Percentiles rank a stretch among this genome's conserved stretches.
Conservation (phyloP, 1,139 yeast species). For the Lodderomyces oxycetoniae region DNA sequence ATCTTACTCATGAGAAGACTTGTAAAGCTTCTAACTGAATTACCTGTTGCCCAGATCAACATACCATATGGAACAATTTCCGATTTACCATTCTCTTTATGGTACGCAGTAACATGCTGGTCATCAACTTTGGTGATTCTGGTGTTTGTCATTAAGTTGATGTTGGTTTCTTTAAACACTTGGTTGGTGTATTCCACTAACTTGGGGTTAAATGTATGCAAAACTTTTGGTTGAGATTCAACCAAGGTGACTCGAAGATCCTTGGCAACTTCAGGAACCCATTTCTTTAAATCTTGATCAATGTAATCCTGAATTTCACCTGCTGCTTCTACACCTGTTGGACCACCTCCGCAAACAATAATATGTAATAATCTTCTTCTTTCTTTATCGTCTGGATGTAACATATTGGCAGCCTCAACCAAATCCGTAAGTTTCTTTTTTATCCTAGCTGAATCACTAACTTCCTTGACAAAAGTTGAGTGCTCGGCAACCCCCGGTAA, state of each 20-base stretch:
- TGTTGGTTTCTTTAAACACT: slow-evolving; percentile 72
- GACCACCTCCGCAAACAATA: slow-evolving; percentile 93
- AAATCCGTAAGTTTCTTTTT: slow-evolving; percentile 72
- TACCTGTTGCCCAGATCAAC: slow-evolving; percentile 96
- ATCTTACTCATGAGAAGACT: slow-evolving; percentile 60
- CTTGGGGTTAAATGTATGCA: slow-evolving; percentile 81
- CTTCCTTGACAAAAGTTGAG: slow-evolving; percentile 81
- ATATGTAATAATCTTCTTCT: slow-evolving; percentile 75
- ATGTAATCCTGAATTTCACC: slow-evolving; percentile 92
- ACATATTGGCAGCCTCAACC: slow-evolving; percentile 74
- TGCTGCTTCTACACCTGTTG: slow-evolving; percentile 94
- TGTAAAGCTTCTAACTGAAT: slow-evolving; percentile 76
- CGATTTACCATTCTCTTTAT: slow-evolving; percentile 47
- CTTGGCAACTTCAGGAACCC: slow-evolving; percentile 80
- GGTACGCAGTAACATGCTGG: slow-evolving; percentile 62
- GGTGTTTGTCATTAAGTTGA: slow-evolving; percentile 71
- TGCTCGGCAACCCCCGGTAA: slow-evolving; percentile 88
- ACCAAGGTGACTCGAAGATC: slow-evolving; percentile 79
- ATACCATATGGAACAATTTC: slow-evolving; percentile 76
- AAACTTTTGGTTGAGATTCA: slow-evolving; percentile 86
- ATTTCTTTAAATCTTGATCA: slow-evolving; percentile 79
- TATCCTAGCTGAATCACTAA: slow-evolving; percentile 73
- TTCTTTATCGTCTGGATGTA: slow-evolving; percentile 67
- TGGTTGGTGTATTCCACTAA: slow-evolving; percentile 79
- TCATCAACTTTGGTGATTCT: slow-evolving; percentile 81